Base-by-base conservation (phyloP, 2,329 filamentous ascomycete species). In the Coleophoma crateriformis region DNA sequence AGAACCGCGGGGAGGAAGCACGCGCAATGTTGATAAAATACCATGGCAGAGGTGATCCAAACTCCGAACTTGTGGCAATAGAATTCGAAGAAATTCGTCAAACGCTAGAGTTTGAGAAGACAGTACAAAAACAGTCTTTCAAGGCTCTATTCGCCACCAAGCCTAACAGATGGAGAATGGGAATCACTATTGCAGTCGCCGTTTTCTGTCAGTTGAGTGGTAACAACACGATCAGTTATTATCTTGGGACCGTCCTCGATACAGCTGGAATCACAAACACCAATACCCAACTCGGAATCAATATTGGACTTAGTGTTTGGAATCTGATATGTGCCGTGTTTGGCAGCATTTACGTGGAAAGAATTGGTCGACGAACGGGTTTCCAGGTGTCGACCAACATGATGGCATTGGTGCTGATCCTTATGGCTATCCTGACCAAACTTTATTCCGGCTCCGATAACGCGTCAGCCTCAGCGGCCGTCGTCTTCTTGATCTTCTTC, bases 191-290 rank as follows among this genome's bases (percentile, higher is more conserved):
- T 38, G 67, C 70, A 22, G 67, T 75, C 8, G 76, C 75, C 53
- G 64, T 76, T 45, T 81, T 77, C 65, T 74, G 71, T 19, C 77
- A 78, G 57, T 78, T 71, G 73, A 75, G 68, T 40, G 77, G 77
- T 44, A 76, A 79, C 54, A 71, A 70, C 27, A 56, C 74, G 6
- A 68, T 73, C 22, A 69, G 67, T 33, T 76, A 67, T 50, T 67
- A 66, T 50, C 54, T 69, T 7, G 57, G 61, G 11, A 58, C 61
- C 2, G 65, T 69, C 39, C 58, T 68, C 37, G 50, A 63, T 11
- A 62, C 58, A 19, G 62, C 67, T 15, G 66, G 67, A 11, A 67
- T 69, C 45, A 64, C 56, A 8, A 58, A 67, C 37, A 57, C 61
- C 32, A 61, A 59, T 8, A 64, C 61, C 10, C 66, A 71, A 53